Evolutionary conservation across 257 asterid genomes (phyloP), one percentile per base, ranked within the genome.

Genomic region (Solanum sitiens): DNA sequence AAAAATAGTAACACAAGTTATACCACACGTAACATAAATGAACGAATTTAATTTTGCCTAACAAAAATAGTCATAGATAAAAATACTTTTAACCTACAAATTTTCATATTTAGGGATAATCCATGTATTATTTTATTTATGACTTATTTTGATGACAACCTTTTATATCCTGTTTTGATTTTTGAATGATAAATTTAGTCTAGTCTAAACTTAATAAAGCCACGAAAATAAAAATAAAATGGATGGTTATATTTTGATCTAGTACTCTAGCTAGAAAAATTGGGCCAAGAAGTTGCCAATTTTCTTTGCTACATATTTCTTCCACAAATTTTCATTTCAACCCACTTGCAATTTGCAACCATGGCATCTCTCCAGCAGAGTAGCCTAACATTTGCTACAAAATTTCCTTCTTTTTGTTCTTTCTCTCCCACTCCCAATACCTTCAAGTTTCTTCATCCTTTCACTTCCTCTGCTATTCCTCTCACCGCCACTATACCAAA

Each of bases 341-440:
- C 80, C 45, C 27, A 72, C 35, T 11, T 18, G 44, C 25, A 72
- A 18, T 72, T 5, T 2, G 25, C 25, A 8, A 9, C 86, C 68
- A 23, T 90, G 88, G 85, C 90, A 30, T 89, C 90, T 85, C 74
- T 83, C 21, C 92, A 87, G 79, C 92, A 87, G 79, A 33, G 80
- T 73, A 9, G 63, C 83, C 87, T 90, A 70, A 74, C 85, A 45
- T 85, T 88, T 40, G 0, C 63, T 53, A 85, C 50, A 35, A 83
- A 56, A 10, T 72, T 56, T 35, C 42, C 86, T 80, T 75, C 88
- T 45, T 79, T 84, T 71, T 50, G 88, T 71, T 47, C 71, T 37
- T 87, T 14, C 14, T 13, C 91, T 37, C 40, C 77, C 44, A 16
- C 25, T 71, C 77, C 25, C 88, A 50, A 76, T 27, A 8, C 33